Conservation (phyloP, 73 alveolate species). For the Durusdinium trenchii region DNA sequence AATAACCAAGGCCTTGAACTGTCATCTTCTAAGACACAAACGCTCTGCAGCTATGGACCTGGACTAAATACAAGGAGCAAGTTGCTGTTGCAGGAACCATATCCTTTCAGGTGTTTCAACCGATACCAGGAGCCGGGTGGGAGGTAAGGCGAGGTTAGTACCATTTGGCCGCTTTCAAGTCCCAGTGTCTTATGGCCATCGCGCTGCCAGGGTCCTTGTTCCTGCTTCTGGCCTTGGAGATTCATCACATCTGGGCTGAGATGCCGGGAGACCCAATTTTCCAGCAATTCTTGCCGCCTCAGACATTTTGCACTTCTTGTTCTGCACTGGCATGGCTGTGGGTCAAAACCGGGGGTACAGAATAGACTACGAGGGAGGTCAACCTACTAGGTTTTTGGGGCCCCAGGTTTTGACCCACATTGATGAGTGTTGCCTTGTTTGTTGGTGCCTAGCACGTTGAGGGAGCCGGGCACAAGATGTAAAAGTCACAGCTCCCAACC, state of each 20-base stretch:
- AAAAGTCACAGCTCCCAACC: background rate
- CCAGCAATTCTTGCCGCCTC: background rate
- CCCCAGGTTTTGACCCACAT: background rate
- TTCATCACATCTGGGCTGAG: slow-evolving; percentile 48
- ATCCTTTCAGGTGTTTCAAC: background rate
- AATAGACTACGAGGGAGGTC: background rate
- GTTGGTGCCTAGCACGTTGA: too few species aligned
- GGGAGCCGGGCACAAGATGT: too few species aligned
- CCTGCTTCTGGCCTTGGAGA: slow-evolving; percentile 37
- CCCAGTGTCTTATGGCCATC: background rate
- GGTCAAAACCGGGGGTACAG: too few species aligned
- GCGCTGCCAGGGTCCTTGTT: slow-evolving; percentile 24
- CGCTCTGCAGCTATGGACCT: background rate
- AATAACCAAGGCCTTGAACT: background rate
- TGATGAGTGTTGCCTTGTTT: background rate
- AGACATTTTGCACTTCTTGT: too few species aligned
- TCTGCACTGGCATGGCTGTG: too few species aligned
- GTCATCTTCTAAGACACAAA: background rate
- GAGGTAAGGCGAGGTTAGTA: too few species aligned
- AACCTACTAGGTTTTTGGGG: background rate
- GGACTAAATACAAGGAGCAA: background rate
- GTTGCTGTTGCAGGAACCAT: background rate
- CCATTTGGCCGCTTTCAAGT: background rate
- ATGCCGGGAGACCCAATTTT: background rate
- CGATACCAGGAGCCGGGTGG: background rate